Base-by-base conservation (phyloP, 2,329 filamentous ascomycete species). In the Aschersonia sp. region DNA sequence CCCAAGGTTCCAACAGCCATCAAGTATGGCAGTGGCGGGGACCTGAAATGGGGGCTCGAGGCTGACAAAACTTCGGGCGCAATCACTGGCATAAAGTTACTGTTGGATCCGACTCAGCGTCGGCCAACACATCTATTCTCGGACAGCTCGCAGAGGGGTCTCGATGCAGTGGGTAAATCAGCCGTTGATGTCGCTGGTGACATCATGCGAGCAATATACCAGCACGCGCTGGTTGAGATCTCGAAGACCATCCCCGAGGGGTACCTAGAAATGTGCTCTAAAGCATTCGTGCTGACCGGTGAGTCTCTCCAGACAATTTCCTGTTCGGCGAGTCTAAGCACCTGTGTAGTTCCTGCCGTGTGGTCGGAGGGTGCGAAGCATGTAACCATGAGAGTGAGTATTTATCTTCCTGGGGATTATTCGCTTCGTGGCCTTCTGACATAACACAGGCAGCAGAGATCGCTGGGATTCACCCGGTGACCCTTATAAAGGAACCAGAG, bases 341-440 rank as follows among this genome's bases (percentile, higher is more conserved):
- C 78, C 42, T 59, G 78, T 14, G 76, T 74, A 0, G 74, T 79
- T 1, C 76, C 76, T 0, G 75, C 75, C 5, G 73, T 79, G 5
- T 79, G 75, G 76, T 73, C 69, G 31, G 72, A 76, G 41, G 62
- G 63, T 5, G 72, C 75, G 30, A 76, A 74, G 46, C 64, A 73
- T 41, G 67, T 67, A 39, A 78, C 73, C 0, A 43, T 55, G 0
- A 33, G 52, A 47, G 55, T 55, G 47, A 37, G 49, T 47, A 44
- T 44, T 44, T 9, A 30, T 12, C 2, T 31, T 30, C 30, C 11
- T 4, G 22, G 22, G 2, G 2, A 30, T 44, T 4, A 32, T 10
- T 4, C 14, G 5, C 30, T 30, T 32, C 2, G 2, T 22, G 22
- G 41, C 22, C 10, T 39, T 22, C 30, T 10, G 9, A 31, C 35